Evolutionary conservation across 2,329 filamentous ascomycete genomes (phyloP), one percentile per base, ranked within the genome.

Genomic region (Neurospora crassa): DNA sequence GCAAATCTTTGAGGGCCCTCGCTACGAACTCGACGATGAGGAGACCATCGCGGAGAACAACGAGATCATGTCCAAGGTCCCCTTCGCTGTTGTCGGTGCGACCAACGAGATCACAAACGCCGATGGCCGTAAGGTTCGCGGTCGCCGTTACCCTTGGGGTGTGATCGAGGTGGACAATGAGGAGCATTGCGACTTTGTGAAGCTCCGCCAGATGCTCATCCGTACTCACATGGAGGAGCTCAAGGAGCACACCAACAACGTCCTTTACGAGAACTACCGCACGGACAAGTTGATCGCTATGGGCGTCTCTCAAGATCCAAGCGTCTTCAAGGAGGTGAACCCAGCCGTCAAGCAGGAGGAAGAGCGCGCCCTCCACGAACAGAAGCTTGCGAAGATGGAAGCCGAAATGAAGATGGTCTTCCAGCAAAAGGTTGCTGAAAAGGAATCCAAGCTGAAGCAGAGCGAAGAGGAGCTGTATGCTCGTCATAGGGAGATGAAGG

Each of bases 391-490:
- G 83, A 99, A 99, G 93, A 99, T 99, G 96, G 96, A 99, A 84
- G 90, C 94, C 79, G 96, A 99, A 84, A 99, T 99, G 96, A 99
- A 99, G 93, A 97, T 97, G 93, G 96, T 99, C 77, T 99, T 99
- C 93, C 96, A 98, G 83, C 96, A 99, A 83, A 99, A 99, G 91
- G 96, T 99, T 41, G 90, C 93, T 76, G 96, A 99, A 84, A 99
- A 99, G 88, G 96, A 99, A 85, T 97, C 93, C 89, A 99, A 99
- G 86, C 87, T 99, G 82, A 97, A 97, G 86, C 96, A 98, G 86
- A 97, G 94, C 87, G 96, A 99, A 84, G 96, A 99, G 83, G 96
- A 99, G 87, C 86, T 99, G 72, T 98, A 98, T 80, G 94, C 96
- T 76, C 92, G 96, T 78, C 96, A 99, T 86, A 91, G 95, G 81